These are phyloP conservation scores for Dictyostelium capitatum DNA, from an alignment of 78 protist species.

Conservation along the genomic window DNA sequence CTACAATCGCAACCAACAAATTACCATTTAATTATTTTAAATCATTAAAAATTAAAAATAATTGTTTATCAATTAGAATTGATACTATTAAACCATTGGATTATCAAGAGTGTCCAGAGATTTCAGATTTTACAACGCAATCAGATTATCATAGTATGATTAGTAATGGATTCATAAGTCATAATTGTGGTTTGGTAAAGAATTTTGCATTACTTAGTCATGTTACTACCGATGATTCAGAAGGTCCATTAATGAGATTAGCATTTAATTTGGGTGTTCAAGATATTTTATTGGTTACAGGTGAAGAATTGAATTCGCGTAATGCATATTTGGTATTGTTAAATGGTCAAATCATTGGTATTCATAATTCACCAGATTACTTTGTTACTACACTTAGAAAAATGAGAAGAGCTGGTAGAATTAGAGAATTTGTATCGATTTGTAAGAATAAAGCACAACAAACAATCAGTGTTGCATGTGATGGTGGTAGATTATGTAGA, in stretches of 20 bases:
- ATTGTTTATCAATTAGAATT: background rate
- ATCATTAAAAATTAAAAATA: constrained; percentile 14
- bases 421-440: constrained; percentile 87
- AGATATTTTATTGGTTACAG: constrained; percentile 40
- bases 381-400: constrained; percentile 88
- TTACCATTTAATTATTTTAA: background rate
- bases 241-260: constrained; percentile 69
- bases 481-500: constrained; percentile 97
- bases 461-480: constrained; percentile 94
- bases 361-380: constrained; percentile 91
- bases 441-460: constrained; percentile 92
- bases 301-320: constrained; percentile 72
- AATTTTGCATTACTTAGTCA: constrained; percentile 98
- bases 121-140: constrained; percentile 40
- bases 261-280: constrained; percentile 64
- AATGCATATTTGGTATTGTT: constrained; percentile 96
- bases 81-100: background rate
- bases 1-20: background rate
- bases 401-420: constrained; percentile 88
- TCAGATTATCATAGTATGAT: constrained; percentile 52
- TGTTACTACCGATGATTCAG: constrained; percentile 93
- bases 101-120: constrained; percentile 61
- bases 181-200: constrained; percentile 98
- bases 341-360: constrained; percentile 99
- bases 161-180: constrained; percentile 26